Evolutionary conservation across 305 asterid species (phyloP).

Genomic region (Salvia sclarea): DNA sequence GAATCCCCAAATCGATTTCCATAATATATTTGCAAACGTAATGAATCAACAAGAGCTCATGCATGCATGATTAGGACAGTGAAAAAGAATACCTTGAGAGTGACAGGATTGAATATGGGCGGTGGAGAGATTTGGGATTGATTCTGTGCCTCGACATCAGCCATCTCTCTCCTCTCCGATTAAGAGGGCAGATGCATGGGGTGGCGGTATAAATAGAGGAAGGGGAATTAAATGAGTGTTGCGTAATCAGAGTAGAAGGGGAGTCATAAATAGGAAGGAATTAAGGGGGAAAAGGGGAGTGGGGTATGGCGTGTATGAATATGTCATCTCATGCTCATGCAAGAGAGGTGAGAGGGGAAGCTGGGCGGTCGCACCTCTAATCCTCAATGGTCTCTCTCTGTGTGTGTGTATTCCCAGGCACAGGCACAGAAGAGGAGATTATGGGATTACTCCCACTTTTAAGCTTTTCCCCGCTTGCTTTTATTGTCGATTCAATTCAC

Average conservation of each 20-base stretch:
- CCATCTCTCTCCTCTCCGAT: too few relatives aligned
- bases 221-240: neutral
- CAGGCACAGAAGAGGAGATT: neutral
- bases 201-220: constrained; percentile 19
- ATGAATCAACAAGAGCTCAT: neutral
- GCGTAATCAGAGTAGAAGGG: neutral
- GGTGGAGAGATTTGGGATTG: constrained; percentile 16
- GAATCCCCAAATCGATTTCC: neutral
- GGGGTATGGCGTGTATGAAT: constrained; percentile 14
- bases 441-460: neutral
- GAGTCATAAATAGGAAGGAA: constrained; percentile 14
- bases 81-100: constrained; percentile 32
- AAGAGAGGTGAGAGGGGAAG: constrained; percentile 26
- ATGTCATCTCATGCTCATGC: too few relatives aligned
- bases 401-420: too few relatives aligned
- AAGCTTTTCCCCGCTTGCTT: constrained; percentile 14
- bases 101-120: constrained; percentile 41
- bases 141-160: constrained; percentile 32
- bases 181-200: neutral
- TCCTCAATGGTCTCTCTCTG: too few relatives aligned
- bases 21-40: neutral
- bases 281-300: neutral
- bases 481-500: neutral
- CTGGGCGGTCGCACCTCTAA: constrained; percentile 22
- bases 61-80: neutral